Base-by-base conservation (phyloP, 1,284 basidiomycete species). In the Pholiota adiposa region DNA sequence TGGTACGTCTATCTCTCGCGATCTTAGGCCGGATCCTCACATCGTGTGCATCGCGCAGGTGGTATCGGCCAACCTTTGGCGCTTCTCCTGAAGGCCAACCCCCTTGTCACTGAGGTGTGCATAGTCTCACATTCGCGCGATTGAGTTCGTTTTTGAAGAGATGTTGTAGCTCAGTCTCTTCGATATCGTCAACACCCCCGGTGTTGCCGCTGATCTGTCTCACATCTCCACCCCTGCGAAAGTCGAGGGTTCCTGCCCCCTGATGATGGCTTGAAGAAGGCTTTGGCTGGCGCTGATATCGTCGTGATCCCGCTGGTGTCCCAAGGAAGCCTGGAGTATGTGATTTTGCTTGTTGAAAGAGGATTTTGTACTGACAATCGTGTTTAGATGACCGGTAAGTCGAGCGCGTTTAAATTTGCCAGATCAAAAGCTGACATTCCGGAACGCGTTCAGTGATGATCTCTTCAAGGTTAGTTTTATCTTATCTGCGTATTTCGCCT, bases 171-270 rank as follows among this genome's bases (percentile, higher is more conserved):
- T 99, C 62, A 82, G 88, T 56, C 88, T 98, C 64, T 98, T 87
- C 77, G 97, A 99, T 93, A 96, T 99, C 78, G 92, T 94, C 75
- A 93, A 94, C 76, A 93, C 96, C 14, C 95, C 96, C 49, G 97
- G 97, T 78, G 96, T 99, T 67, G 95, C 95, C 58, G 93, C 89
- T 66, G 96, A 98, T 81, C 83, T 98, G 63, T 93, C 91, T 63
- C 96, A 98, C 77, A 94, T 97, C 75, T 75, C 84, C 38, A 93
- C 90, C 43, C 88, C 87, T 36, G 87, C 89, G 44, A 90, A 90
- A 75, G 88, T 96, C 60, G 82, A 86, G 67, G 94, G 94, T 34
- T 81, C 76, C 81, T 90, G 14, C 81, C 86, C 54, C 79, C 85
- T 65, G 84, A 94, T 68, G 89, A 90, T 68, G 94, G 94, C 58